These are phyloP conservation scores for Lepidium didymum DNA, from an alignment of 345 rosid genomes.

Conservation along the genomic window DNA sequence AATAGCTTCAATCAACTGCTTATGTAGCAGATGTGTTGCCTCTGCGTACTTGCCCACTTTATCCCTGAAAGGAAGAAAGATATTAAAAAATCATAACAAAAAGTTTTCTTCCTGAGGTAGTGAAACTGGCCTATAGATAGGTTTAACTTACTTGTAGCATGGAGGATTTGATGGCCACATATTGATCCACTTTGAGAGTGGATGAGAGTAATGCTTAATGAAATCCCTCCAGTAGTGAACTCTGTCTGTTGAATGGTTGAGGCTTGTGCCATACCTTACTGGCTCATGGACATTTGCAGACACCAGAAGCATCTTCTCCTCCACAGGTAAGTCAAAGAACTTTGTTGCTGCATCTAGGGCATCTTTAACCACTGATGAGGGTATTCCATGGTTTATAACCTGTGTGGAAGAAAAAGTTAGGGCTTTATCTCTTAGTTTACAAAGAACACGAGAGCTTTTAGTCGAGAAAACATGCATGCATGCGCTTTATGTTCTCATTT, in stretches of 20 bases:
- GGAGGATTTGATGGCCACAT: slow-evolving; percentile 65
- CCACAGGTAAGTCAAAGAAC: slow-evolving; percentile 51
- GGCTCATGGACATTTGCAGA: slow-evolving; percentile 47
- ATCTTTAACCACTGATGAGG: slow-evolving; percentile 28
- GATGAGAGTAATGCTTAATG: slow-evolving; percentile 56
- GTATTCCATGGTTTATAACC: slow-evolving; percentile 50
- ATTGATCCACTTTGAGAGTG: slow-evolving; percentile 49
- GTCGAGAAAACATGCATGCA: slow-evolving; percentile 16
- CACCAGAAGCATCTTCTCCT: slow-evolving; percentile 41
- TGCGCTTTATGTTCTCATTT: slow-evolving; percentile 9
- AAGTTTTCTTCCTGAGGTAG: not conserved
- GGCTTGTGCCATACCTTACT: slow-evolving; percentile 56
- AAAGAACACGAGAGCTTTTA: not conserved
- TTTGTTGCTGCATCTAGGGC: slow-evolving; percentile 40
- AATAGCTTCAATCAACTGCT: slow-evolving; percentile 36
- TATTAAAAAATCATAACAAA: not conserved
- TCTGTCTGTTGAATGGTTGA: slow-evolving; percentile 44
- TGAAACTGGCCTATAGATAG: not conserved
- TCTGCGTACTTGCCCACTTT: slow-evolving; percentile 46
- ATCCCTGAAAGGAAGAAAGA: slow-evolving; percentile 27
- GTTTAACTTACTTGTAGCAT: slow-evolving; percentile 41
- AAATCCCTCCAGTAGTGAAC: slow-evolving; percentile 64
- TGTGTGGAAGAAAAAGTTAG: slow-evolving; percentile 18
- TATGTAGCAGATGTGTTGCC: slow-evolving; percentile 40
- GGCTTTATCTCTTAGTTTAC: slow-evolving; percentile 1